These are phyloP conservation scores for Coccinonectria pachysandricola DNA, from an alignment of 2,329 filamentous ascomycete genomes.

Conservation along the genomic window DNA sequence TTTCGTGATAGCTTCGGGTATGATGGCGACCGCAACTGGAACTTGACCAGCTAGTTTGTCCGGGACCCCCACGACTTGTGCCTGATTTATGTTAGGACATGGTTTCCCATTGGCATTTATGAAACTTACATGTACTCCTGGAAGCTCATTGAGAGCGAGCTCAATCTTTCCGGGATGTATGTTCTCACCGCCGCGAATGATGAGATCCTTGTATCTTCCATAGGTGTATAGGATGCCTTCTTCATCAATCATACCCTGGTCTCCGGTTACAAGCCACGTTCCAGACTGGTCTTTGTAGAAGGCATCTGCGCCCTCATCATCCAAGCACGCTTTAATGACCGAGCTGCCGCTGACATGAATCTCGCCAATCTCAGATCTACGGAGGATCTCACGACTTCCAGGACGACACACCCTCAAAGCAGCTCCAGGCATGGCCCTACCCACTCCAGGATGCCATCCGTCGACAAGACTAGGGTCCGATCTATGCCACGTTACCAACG, in stretches of 20 bases:
- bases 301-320: constrained; percentile 12
- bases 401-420: constrained; percentile 27
- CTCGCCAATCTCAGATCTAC: constrained; percentile 26
- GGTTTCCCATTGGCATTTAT: no score
- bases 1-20: constrained; percentile 23
- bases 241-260: constrained; percentile 29
- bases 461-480: constrained; percentile 19
- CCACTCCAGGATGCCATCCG: constrained; percentile 30
- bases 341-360: constrained; percentile 29
- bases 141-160: constrained; percentile 23
- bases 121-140: constrained; percentile 19
- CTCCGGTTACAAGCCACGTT: constrained; percentile 30
- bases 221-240: constrained; percentile 28
- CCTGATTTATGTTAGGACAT: constrained; percentile 17
- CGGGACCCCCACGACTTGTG: constrained; percentile 32
- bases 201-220: constrained; percentile 35
- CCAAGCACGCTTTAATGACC: constrained; percentile 26
- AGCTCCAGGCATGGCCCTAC: constrained; percentile 30
- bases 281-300: constrained; percentile 27
- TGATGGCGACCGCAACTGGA: constrained; percentile 32
- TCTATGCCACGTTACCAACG: constrained; percentile 29
- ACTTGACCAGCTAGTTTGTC: constrained; percentile 38
- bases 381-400: constrained; percentile 18
- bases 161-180: constrained; percentile 30
- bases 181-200: constrained; percentile 36